Conservation (phyloP, 2,329 filamentous ascomycete species). For the Lecanoromycetidae sp. region DNA sequence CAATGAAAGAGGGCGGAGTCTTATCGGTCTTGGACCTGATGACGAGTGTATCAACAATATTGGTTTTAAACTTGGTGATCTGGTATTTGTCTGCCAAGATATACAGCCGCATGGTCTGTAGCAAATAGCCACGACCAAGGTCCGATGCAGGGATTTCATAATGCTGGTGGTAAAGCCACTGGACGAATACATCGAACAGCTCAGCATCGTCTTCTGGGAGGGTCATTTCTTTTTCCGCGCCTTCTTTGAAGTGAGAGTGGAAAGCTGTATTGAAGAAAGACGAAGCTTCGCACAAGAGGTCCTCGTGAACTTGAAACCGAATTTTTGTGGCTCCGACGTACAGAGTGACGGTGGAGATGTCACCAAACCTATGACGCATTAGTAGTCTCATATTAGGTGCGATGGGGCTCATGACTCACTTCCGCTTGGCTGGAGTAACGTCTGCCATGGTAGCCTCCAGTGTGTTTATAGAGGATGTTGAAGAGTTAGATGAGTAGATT, state of each 20-base stretch:
- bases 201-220: slow-evolving; percentile 7
- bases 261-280: slow-evolving; percentile 1
- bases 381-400: no score
- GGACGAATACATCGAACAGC: slow-evolving; percentile 6
- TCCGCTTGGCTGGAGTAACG: no score
- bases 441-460: no score
- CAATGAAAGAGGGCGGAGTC: no score
- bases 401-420: no score
- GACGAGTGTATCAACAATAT: not conserved
- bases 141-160: not conserved
- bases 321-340: not conserved
- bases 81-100: slow-evolving; percentile 3
- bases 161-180: slow-evolving; percentile 12
- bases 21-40: no score
- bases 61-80: not conserved
- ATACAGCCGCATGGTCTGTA: not conserved
- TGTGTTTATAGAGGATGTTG: no score
- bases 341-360: no score
- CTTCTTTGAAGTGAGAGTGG: not conserved
- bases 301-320: not conserved
- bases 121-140: no score
- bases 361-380: no score
- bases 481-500: no score
- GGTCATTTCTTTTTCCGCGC: not conserved
- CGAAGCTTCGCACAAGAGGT: not conserved